phyloP scores from a whole-genome alignment of 1,284 basidiomycete species.

The Irpex sp. region DNA sequence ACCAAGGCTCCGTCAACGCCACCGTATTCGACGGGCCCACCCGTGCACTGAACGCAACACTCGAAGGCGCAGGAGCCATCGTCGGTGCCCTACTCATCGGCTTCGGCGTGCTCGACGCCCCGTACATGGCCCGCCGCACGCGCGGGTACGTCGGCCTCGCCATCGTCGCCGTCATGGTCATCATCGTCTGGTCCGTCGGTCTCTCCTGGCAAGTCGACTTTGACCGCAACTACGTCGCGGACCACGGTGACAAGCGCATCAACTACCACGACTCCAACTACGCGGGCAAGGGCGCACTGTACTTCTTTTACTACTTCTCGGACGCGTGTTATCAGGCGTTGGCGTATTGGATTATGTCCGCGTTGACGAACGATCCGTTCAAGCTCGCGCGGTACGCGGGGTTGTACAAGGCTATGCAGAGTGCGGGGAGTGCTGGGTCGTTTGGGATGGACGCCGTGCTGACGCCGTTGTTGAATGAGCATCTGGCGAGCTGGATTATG shows the following conservation, averaged over 20 bases:
- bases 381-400: conserved; percentile 40
- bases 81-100: conserved; percentile 40
- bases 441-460: conserved; percentile 47
- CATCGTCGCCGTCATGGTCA: conserved; percentile 29
- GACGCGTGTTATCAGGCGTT: conserved; percentile 38
- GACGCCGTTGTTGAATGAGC: conserved; percentile 36
- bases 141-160: conserved; percentile 39
- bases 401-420: conserved; percentile 39
- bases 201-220: conserved; percentile 36
- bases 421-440: conserved; percentile 36
- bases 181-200: conserved; percentile 34
- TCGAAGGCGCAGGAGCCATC: conserved; percentile 39
- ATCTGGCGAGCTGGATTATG: conserved; percentile 34
- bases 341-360: conserved; percentile 41
- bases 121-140: conserved; percentile 28
- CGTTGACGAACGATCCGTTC: conserved; percentile 40
- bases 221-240: conserved; percentile 20
- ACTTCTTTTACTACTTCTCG: conserved; percentile 38
- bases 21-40: conserved; percentile 37
- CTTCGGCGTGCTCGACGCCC: conserved; percentile 34
- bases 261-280: conserved; percentile 33
- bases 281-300: conserved; percentile 32
- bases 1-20: conserved; percentile 37
- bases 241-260: conserved; percentile 19
- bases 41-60: conserved; percentile 37